Conservation (phyloP, 768 basidiomycete species). For the Mycena alexandri region DNA sequence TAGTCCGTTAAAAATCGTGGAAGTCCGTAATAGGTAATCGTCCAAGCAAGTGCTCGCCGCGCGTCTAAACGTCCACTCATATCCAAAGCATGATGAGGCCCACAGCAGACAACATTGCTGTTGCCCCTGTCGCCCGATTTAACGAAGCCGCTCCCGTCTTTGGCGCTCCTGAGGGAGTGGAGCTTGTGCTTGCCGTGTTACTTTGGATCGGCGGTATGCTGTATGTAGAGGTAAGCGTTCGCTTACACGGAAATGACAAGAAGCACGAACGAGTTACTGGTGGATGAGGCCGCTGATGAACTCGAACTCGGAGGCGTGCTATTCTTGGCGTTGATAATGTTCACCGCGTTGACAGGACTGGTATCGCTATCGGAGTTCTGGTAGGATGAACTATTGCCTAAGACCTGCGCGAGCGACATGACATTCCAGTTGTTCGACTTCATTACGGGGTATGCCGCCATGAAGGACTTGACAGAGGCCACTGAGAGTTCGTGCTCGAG, state of each 20-base stretch:
- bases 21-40: background rate
- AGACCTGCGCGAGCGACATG: slow-evolving; percentile 63
- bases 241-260: background rate
- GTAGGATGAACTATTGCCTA: slow-evolving; percentile 56
- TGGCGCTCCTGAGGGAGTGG: background rate
- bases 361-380: slow-evolving; percentile 56
- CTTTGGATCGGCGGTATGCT: too few relatives aligned
- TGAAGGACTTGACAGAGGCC: slow-evolving; percentile 74
- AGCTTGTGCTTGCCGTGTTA: too few relatives aligned
- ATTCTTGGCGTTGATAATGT: slow-evolving; percentile 12
- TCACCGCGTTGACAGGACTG: slow-evolving; percentile 12
- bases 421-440: slow-evolving; percentile 78
- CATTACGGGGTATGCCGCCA: slow-evolving; percentile 73
- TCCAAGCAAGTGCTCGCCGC: background rate
- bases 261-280: background rate
- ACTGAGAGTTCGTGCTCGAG: slow-evolving; percentile 87
- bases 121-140: background rate
- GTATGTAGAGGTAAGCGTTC: background rate
- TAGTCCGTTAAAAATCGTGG: too few relatives aligned
- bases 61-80: background rate
- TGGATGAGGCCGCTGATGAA: background rate
- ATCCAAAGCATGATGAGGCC: background rate
- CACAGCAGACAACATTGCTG: background rate
- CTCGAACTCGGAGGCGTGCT: background rate
- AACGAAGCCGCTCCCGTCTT: background rate